Evolutionary conservation across 495 filamentous ascomycete genomes (phyloP), one percentile per base, ranked within the genome.

Genomic region (Tetracladium marchalianum): DNA sequence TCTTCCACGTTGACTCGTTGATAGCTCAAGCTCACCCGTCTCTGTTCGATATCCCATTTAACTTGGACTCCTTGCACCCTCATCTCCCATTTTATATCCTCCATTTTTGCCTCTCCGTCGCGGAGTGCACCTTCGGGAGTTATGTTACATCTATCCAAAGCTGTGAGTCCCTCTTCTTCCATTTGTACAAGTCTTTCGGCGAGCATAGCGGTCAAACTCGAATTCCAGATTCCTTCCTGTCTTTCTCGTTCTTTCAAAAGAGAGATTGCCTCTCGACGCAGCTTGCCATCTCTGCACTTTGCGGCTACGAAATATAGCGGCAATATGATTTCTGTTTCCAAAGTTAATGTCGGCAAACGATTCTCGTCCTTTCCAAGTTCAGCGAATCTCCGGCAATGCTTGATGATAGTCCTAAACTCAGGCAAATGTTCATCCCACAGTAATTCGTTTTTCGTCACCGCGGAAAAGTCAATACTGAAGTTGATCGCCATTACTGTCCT

Each of bases 171-270:
- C 11, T 46, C 43, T 39, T 56, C 53, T 40, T 56, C 53, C 27
- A 53, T 43, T 13, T 56, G 11, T 1, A 50, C 32, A 15, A 56
- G 19, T 40, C 53, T 46, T 22, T 53, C 51, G n/a, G 51, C 51
- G 11, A 39, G 37, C 32, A 17, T 45, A 17, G 51, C 51, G 9
- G 37, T 43, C 11, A 54, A 15, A 7, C 38, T 16, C 11, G 35
- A 38, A 35, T 54, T 54, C 46, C 51, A 46, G n/a, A 54, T 18
- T 5, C 51, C 46, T 35, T 54, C 51, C 34, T 54, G 51, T 1
- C 51, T 15, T 15, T 24, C 13, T 2, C 24, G 31, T n/a, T 22
- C 5, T 6, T 34, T 18, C 11, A 55, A 33, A 16, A 55, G 35
- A 1, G 24, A 32, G 31, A 55, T 51, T 8, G 52, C 52, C 35